phyloP scores from a whole-genome alignment of 139 green algal genomes.

The Chlamydomonas applanata region DNA sequence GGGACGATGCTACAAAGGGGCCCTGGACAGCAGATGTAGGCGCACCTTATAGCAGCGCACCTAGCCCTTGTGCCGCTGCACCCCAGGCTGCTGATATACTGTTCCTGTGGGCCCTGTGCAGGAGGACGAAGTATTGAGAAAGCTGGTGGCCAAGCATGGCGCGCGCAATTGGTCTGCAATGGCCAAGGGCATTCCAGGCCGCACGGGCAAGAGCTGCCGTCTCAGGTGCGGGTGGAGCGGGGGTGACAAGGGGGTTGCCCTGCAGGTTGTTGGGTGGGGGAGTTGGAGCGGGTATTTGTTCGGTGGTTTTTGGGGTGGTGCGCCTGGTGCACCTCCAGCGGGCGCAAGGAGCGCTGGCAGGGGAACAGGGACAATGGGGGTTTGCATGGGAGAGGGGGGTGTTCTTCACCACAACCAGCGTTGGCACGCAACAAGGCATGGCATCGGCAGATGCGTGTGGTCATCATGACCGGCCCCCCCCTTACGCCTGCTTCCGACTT shows the following conservation, averaged over 20 bases:
- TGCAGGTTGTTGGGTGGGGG: too few species aligned
- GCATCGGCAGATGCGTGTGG: too few species aligned
- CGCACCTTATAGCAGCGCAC: neutral
- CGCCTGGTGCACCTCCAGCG: too few species aligned
- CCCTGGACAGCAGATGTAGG: constrained; percentile 7
- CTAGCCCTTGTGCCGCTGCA: neutral
- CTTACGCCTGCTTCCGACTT: neutral
- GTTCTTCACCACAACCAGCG: too few species aligned
- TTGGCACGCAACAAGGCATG: too few species aligned
- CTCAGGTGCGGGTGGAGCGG: constrained; percentile 34
- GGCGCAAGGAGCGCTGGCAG: too few species aligned
- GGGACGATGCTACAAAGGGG: constrained; percentile 1
- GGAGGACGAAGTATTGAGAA: constrained; percentile 70
- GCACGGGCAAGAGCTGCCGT: constrained; percentile 69
- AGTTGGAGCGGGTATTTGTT: too few species aligned
- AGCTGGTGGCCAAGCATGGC: constrained; percentile 61
- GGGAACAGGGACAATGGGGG: too few species aligned
- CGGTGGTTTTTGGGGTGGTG: too few species aligned
- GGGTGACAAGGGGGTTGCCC: too few species aligned
- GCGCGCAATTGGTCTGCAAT: constrained; percentile 68
- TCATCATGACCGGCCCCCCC: neutral
- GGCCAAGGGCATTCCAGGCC: constrained; percentile 47
- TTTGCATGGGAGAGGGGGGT: too few species aligned
- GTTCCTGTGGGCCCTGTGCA: constrained; percentile 19
- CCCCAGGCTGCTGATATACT: neutral